Conservation (phyloP, 2,329 filamentous ascomycete species). For the Zymoseptoria passerinii region DNA sequence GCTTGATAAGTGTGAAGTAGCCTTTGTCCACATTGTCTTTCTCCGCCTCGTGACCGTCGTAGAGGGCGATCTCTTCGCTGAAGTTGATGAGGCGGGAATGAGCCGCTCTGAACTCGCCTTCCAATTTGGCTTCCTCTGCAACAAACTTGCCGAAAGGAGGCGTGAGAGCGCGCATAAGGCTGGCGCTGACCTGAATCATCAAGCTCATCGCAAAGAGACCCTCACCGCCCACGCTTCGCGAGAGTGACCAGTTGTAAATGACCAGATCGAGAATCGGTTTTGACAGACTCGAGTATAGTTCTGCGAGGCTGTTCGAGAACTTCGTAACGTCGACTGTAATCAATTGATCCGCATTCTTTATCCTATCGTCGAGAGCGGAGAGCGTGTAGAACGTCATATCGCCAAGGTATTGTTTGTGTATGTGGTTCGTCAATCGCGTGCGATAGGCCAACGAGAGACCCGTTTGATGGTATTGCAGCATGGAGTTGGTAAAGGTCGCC, state of each 20-base stretch:
- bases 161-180: conserved; percentile 86
- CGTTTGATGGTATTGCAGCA: conserved; percentile 91
- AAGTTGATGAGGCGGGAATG: conserved; percentile 94
- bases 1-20: conserved; percentile 97
- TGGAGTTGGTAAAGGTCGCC: conserved; percentile 60
- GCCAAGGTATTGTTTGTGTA: conserved; percentile 93
- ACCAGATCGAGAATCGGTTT: conserved; percentile 93
- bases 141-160: conserved; percentile 97
- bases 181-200: conserved; percentile 85
- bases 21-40: conserved; percentile 96
- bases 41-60: conserved; percentile 84
- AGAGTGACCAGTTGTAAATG: conserved; percentile 92
- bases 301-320: conserved; percentile 89
- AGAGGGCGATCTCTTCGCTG: conserved; percentile 88
- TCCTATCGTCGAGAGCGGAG: conserved; percentile 87
- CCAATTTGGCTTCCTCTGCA: conserved; percentile 85
- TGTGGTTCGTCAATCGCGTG: conserved; percentile 83
- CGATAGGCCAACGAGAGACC: conserved; percentile 89
- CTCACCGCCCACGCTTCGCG: conserved; percentile 90
- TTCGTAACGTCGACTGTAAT: conserved; percentile 95
- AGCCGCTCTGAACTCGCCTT: conserved; percentile 93
- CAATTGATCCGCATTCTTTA: conserved; percentile 96
- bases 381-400: conserved; percentile 97
- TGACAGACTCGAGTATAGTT: conserved; percentile 91
- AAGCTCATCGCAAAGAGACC: conserved; percentile 92